Evolutionary conservation across 768 basidiomycete species (phyloP).

Genomic region (Saitozyma sp.): DNA sequence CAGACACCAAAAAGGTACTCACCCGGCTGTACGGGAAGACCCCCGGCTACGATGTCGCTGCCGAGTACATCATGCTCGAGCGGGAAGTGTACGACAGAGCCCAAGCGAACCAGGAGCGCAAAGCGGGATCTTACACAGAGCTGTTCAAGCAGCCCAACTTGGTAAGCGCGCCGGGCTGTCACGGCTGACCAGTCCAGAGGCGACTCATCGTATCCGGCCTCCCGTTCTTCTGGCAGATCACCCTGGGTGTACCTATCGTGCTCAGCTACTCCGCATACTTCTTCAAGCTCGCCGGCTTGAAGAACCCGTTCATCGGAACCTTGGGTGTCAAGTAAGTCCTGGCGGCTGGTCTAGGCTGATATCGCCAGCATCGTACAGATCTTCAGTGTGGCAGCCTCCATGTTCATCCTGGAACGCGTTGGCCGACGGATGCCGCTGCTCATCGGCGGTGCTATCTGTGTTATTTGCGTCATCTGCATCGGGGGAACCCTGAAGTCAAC

Average conservation of each 20-base stretch:
- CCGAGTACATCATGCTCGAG: constrained; percentile 17
- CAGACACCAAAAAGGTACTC: constrained; percentile 2
- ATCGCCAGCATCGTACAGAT: neutral
- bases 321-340: constrained; percentile 8
- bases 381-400: neutral
- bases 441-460: neutral
- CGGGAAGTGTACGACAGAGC: constrained; percentile 10
- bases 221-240: neutral
- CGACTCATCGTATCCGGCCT: neutral
- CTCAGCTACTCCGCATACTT: constrained; percentile 21
- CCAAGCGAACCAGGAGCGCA: neutral
- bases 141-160: constrained; percentile 16
- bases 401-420: constrained; percentile 4
- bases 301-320: constrained; percentile 20
- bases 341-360: too few species aligned
- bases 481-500: neutral
- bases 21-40: constrained; percentile 12
- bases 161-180: neutral
- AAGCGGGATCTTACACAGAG: constrained; percentile 6
- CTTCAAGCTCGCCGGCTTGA: constrained; percentile 24
- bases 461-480: neutral
- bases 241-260: constrained; percentile 1
- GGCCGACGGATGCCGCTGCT: constrained; percentile 6
- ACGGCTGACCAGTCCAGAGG: neutral
- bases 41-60: constrained; percentile 17